Evolutionary conservation across 2,329 filamentous ascomycete species (phyloP).

Genomic region (Thielaviopsis populi): DNA sequence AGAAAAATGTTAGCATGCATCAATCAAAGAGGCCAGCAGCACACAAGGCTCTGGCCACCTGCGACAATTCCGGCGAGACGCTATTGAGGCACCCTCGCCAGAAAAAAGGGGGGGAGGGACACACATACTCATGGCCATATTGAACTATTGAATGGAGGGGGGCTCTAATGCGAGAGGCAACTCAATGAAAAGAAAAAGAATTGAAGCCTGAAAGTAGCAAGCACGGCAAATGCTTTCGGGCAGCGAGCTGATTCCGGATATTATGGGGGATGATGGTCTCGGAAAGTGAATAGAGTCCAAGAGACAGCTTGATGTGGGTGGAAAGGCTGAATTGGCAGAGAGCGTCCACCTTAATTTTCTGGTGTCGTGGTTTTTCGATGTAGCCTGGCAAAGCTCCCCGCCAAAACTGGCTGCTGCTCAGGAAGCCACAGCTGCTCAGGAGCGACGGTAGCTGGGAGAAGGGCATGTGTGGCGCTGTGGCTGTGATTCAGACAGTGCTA

Average conservation of each 20-base stretch:
- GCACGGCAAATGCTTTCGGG: constrained; percentile 5
- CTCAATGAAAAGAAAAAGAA: constrained; percentile 6
- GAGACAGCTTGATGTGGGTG: constrained; percentile 5
- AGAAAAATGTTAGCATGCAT: constrained; percentile 1
- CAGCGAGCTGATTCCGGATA: constrained; percentile 4
- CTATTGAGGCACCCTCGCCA: not conserved
- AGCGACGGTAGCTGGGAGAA: not conserved
- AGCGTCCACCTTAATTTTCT: constrained; percentile 16
- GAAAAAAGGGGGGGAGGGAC: constrained; percentile 16
- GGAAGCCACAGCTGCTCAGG: not conserved
- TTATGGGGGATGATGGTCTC: not conserved
- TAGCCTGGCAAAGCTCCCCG: constrained; percentile 15
- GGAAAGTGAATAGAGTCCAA: not conserved
- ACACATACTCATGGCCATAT: constrained; percentile 29
- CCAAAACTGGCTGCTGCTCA: constrained; percentile 9
- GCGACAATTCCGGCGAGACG: not conserved
- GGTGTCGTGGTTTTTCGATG: constrained; percentile 16
- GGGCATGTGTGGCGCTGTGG: constrained; percentile 1
- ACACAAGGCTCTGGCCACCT: not conserved
- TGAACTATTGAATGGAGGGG: constrained; percentile 19
- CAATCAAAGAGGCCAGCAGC: not conserved
- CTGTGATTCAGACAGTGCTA: not conserved
- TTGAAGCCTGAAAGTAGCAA: not conserved
- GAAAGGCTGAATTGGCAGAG: constrained; percentile 13
- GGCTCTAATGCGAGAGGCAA: constrained; percentile 10